Conservation (phyloP, 2,329 filamentous ascomycete genomes). For the Arthroderma uncinatum region DNA sequence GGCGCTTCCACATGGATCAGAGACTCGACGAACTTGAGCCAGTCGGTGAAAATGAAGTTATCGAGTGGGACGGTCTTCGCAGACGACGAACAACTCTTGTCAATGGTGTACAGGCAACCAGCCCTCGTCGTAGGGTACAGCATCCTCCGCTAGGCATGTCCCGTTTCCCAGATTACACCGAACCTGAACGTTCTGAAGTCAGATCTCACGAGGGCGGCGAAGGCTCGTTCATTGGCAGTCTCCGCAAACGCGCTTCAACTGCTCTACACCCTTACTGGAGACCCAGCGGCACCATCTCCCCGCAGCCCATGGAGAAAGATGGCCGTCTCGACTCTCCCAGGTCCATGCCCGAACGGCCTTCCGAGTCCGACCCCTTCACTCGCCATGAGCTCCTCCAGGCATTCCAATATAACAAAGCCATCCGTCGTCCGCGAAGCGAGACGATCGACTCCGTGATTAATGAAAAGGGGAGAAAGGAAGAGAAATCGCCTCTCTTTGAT, state of each 20-base stretch:
- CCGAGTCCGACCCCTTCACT: slow-evolving; percentile 51
- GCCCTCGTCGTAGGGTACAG: slow-evolving; percentile 35
- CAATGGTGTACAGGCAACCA: slow-evolving; percentile 33
- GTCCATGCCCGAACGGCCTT: slow-evolving; percentile 17
- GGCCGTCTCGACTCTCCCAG: slow-evolving; percentile 3
- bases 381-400: slow-evolving; percentile 50
- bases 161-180: slow-evolving; percentile 59
- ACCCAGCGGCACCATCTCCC: neutral
- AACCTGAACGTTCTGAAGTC: slow-evolving; percentile 41
- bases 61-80: slow-evolving; percentile 87
- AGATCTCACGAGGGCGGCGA: slow-evolving; percentile 24
- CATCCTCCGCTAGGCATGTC: slow-evolving; percentile 85
- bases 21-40: slow-evolving; percentile 58
- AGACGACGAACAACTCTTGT: slow-evolving; percentile 53
- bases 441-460: slow-evolving; percentile 1
- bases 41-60: slow-evolving; percentile 65
- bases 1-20: slow-evolving; percentile 68
- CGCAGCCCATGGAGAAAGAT: slow-evolving; percentile 17
- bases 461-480: neutral
- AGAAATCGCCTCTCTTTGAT: neutral
- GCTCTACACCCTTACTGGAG: slow-evolving; percentile 28
- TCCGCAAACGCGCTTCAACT: slow-evolving; percentile 30
- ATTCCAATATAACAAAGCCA: slow-evolving; percentile 21
- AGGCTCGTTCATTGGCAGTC: slow-evolving; percentile 28
- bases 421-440: neutral